Evolutionary conservation across 768 basidiomycete species (phyloP), one percentile per base, ranked within the genome.

Genomic region (Tricholoma sp.): DNA sequence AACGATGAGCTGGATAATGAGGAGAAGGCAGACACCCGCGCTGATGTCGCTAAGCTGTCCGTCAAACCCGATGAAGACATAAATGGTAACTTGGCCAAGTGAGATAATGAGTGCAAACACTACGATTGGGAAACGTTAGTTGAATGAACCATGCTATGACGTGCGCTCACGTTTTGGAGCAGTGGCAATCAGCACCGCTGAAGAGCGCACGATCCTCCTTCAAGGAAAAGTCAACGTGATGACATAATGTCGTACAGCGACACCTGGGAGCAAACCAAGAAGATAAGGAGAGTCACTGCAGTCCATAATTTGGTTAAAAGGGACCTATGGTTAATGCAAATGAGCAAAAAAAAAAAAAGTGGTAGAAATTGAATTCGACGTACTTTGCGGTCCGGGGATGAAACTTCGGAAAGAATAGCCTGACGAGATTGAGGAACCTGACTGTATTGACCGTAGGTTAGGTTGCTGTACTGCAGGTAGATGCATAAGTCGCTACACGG

Each of bases 231-330:
- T 99, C 97, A 63, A 99, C 91, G 53, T 99, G 94, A 97, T 28
- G 94, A 97, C 88, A 98, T 96, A 84, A 99, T 98, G 60, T 96
- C 97, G 74, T 98, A 99, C 48, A 99, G 82, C 6, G 97, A 97
- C 32, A 98, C 96, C 76, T 98, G 97, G 29, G 95, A 98, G 81
- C 96, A 98, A 61, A 98, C 96, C 68, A 99, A 76, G 90, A 98
- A 98, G 73, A 99, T 98, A 74, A 98, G 88, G 67, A 99, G 93
- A 2, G 96, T 98, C 31, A 98, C 94, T 55, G 96, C 94, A 7
- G 96, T 99, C 96, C 95, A 98, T 87, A 95, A 77, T 60, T 84
- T 95, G 93, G 78, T 96, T 94, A 83, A 98, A 98, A 29, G 94
- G 92, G 54, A 98, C 92, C 94, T 97, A 56, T 28, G 34, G 33